Evolutionary conservation across 441 rosid species (phyloP).

Genomic region (Manihot esculenta): DNA sequence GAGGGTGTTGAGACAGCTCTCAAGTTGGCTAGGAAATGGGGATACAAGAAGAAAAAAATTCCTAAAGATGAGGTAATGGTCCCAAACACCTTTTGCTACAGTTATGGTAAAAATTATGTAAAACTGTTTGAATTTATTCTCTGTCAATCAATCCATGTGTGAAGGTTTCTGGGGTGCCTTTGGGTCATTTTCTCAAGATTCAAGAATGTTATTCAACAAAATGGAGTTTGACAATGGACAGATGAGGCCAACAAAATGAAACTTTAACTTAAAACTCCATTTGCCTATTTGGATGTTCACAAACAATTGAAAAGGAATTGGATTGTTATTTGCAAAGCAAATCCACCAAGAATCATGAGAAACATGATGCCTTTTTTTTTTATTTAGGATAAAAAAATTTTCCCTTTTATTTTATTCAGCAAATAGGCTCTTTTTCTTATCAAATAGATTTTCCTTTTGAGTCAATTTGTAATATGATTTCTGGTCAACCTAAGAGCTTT

Average conservation of each 20-base stretch:
- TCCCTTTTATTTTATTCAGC: neutral
- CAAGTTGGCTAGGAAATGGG: conserved; percentile 96
- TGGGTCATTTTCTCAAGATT: neutral
- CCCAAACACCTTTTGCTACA: neutral
- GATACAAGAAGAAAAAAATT: conserved; percentile 72
- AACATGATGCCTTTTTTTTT: neutral
- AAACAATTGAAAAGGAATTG: neutral
- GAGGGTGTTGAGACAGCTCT: conserved; percentile 97
- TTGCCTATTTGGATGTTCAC: neutral
- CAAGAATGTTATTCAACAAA: neutral
- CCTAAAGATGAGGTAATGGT: conserved; percentile 68
- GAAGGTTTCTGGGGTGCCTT: neutral
- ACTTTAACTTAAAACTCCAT: neutral
- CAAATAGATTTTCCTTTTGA: neutral
- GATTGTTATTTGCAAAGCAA: neutral
- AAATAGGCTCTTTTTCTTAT: neutral
- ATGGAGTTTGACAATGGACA: neutral
- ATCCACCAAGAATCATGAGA: too few relatives aligned
- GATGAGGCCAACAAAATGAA: neutral
- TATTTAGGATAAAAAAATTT: neutral
- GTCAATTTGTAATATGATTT: neutral
- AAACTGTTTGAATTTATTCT: neutral
- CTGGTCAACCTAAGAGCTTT: neutral
- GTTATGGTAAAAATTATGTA: neutral
- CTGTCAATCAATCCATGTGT: neutral